These are phyloP conservation scores for Lobosporangium transversale DNA, from an alignment of 192 early-diverging fungal species.

Conservation along the genomic window DNA sequence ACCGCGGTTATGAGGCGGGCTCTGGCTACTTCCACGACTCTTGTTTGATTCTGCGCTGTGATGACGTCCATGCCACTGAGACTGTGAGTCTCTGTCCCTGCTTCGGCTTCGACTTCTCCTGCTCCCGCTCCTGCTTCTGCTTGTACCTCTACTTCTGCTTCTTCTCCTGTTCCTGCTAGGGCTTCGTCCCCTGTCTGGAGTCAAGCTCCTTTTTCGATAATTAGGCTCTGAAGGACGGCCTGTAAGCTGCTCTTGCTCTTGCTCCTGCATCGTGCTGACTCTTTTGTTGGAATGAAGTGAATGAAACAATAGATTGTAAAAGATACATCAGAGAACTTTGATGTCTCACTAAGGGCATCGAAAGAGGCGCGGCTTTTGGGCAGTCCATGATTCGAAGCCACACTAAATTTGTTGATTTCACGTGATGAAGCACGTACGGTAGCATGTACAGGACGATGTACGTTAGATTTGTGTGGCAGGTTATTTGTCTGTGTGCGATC, in stretches of 20 bases:
- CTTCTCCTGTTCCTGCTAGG: too few relatives aligned
- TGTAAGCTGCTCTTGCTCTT: background rate
- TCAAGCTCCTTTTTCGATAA: background rate
- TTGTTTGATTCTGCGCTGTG: constrained; percentile 6
- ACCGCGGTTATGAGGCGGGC: constrained; percentile 7
- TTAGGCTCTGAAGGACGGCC: background rate
- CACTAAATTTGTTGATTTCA: too few relatives aligned
- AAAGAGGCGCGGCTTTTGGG: too few relatives aligned
- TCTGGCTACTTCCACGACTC: constrained; percentile 7
- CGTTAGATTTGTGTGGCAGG: too few relatives aligned
- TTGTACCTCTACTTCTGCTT: constrained; percentile 8
- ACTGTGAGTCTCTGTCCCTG: background rate
- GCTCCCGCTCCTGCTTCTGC: constrained; percentile 10
- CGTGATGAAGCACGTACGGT: too few relatives aligned
- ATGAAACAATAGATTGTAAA: background rate
- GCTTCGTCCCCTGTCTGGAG: background rate
- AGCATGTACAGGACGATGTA: too few relatives aligned
- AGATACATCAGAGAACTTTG: too few relatives aligned
- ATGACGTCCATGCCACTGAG: background rate
- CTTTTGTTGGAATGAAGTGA: background rate
- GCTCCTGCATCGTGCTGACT: background rate
- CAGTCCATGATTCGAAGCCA: too few relatives aligned
- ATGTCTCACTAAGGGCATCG: too few relatives aligned
- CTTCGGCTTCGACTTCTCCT: constrained; percentile 3
- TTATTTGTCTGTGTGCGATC: too few relatives aligned